These are phyloP conservation scores for Amoebophrya sp. DNA, from an alignment of 169 alveolate species.

Conservation along the genomic window DNA sequence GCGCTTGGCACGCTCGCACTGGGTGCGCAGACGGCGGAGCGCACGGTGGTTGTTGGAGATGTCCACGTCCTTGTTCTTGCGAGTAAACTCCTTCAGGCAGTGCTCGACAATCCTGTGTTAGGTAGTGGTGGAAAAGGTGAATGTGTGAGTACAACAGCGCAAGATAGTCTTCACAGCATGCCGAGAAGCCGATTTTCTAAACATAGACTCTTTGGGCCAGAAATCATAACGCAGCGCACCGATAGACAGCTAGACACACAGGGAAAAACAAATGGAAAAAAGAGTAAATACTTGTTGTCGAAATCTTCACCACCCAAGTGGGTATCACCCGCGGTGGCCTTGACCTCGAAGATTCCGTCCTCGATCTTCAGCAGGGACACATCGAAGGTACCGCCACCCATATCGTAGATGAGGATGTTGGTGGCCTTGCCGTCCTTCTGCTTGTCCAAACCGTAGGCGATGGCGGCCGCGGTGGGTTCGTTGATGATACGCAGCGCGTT, in stretches of 20 bases:
- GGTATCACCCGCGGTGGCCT: constrained; percentile 97
- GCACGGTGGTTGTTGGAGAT: constrained; percentile 11
- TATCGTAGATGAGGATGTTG: constrained; percentile 88
- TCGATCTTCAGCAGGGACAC: constrained; percentile 90
- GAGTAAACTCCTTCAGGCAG: background rate
- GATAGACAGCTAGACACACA: too few relatives aligned
- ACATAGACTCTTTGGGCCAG: too few relatives aligned
- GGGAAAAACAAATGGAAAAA: too few relatives aligned
- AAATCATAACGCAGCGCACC: too few relatives aligned
- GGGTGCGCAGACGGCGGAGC: constrained; percentile 24
- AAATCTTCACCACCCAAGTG: constrained; percentile 99
- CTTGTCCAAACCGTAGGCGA: constrained; percentile 94
- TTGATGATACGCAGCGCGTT: constrained; percentile 90
- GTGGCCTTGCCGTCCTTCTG: constrained; percentile 75
- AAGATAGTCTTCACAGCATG: too few relatives aligned
- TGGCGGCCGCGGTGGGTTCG: constrained; percentile 99
- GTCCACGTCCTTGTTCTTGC: background rate
- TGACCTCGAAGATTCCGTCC: constrained; percentile 92
- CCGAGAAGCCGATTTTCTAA: too few relatives aligned
- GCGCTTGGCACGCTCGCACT: constrained; percentile 83
- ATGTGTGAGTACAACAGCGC: too few relatives aligned
- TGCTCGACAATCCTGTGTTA: background rate
- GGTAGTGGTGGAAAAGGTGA: too few relatives aligned
- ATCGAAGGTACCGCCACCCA: constrained; percentile 98
- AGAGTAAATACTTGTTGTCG: constrained; percentile 77